Evolutionary conservation across 2,329 filamentous ascomycete species (phyloP).

Genomic region (Chaetomiaceae sp.): DNA sequence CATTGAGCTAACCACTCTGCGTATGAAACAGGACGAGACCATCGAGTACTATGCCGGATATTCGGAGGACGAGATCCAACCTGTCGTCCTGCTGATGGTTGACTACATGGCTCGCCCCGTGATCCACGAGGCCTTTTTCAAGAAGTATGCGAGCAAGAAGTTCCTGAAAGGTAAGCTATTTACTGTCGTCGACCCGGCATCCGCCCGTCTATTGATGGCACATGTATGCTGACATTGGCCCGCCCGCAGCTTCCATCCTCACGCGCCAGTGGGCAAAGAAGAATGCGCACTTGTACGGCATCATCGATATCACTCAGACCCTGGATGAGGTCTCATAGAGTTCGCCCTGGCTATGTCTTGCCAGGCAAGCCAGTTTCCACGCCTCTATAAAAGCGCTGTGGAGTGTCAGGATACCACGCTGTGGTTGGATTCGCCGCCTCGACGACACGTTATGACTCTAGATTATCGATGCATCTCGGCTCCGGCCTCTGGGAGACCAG

Average conservation of each 20-base stretch:
- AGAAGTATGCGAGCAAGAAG: conserved; percentile 99
- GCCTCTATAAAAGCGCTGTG: conserved; percentile 13
- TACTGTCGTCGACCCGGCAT: no score
- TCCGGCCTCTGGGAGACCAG: conserved; percentile 11
- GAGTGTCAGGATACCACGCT: conserved; percentile 22
- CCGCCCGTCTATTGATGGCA: neutral
- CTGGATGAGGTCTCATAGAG: conserved; percentile 41
- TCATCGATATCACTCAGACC: conserved; percentile 43
- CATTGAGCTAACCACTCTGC: conserved; percentile 25
- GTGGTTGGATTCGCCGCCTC: conserved; percentile 23
- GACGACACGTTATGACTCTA: conserved; percentile 20
- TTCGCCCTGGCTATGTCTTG: neutral
- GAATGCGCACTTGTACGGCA: conserved; percentile 53
- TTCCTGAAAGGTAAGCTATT: conserved; percentile 81
- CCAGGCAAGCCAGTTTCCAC: conserved; percentile 1
- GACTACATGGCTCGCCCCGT: conserved; percentile 91
- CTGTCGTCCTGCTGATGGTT: conserved; percentile 89
- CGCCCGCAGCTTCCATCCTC: conserved; percentile 69
- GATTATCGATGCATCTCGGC: conserved; percentile 17
- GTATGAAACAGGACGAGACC: conserved; percentile 64
- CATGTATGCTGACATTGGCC: conserved; percentile 5
- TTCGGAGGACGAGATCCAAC: conserved; percentile 84
- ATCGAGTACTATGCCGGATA: conserved; percentile 90
- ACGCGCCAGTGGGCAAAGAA: conserved; percentile 92
- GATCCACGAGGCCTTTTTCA: conserved; percentile 95